phyloP scores from a whole-genome alignment of 768 basidiomycete species.

The Fomitopsis pulvina region DNA sequence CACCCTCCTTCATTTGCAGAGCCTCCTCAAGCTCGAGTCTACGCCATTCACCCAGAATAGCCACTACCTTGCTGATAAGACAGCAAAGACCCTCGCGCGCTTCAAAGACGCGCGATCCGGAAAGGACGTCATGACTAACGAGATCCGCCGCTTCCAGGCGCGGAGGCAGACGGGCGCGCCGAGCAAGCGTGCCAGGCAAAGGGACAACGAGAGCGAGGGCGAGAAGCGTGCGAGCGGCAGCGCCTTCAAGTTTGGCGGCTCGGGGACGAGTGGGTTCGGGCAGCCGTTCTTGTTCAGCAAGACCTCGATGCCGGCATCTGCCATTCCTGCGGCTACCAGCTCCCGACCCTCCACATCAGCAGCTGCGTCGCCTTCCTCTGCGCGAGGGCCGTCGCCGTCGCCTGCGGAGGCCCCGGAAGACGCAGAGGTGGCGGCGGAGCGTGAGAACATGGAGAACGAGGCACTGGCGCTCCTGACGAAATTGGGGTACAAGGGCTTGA shows the following conservation, averaged over 20 bases:
- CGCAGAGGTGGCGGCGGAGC: not conserved
- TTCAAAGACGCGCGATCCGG: conserved; percentile 30
- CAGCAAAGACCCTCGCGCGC: conserved; percentile 30
- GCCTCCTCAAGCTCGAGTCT: conserved; percentile 13
- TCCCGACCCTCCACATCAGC: not conserved
- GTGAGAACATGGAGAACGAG: not conserved
- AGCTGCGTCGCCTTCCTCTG: not conserved
- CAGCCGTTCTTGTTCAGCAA: not conserved
- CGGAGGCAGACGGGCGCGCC: not conserved
- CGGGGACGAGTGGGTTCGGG: not conserved
- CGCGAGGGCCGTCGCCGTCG: not conserved
- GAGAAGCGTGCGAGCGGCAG: not conserved
- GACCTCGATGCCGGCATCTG: not conserved
- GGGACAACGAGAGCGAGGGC: not conserved
- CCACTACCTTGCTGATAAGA: conserved; percentile 29
- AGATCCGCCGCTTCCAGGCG: not conserved
- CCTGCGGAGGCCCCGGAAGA: not conserved
- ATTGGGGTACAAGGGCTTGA: conserved; percentile 10
- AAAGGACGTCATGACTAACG: not conserved
- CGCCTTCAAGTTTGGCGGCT: not conserved
- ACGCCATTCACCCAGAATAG: conserved; percentile 35
- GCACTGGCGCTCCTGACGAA: conserved; percentile 10
- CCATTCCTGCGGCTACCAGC: no score
- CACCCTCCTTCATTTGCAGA: conserved; percentile 1
- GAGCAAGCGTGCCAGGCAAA: not conserved